Percentiles rank a stretch among this genome's conserved stretches.
Evolutionary conservation across 1,284 basidiomycete genomes (phyloP).

Genomic region (Microbotryum silenes-acaulis): DNA sequence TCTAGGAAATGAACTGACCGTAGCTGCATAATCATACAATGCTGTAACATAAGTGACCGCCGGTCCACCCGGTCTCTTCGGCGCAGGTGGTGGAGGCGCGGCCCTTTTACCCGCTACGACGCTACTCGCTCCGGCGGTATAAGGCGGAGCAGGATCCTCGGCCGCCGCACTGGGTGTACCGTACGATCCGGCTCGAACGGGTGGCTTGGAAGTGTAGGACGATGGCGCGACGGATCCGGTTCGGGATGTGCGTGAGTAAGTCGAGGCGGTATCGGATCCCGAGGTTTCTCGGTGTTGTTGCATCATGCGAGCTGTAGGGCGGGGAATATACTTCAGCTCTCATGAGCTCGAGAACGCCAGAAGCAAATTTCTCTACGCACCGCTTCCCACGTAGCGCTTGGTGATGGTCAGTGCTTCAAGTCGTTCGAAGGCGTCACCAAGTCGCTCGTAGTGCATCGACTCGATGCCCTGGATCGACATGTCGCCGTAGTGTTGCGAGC

Average conservation of each 20-base stretch:
- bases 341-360: conserved; percentile 7
- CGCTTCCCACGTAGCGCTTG: conserved; percentile 72
- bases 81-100: conserved; percentile 77
- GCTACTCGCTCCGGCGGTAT: conserved; percentile 36
- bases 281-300: conserved; percentile 37
- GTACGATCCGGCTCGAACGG: conserved; percentile 47
- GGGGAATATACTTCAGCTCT: conserved; percentile 34
- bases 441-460: conserved; percentile 24
- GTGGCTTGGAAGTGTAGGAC: conserved; percentile 44
- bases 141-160: conserved; percentile 38
- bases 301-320: conserved; percentile 37
- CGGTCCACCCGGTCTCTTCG: conserved; percentile 50
- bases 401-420: conserved; percentile 47
- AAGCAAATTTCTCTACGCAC: conserved; percentile 46
- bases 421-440: conserved; percentile 23
- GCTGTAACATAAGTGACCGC: conserved; percentile 71
- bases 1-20: conserved; percentile 43
- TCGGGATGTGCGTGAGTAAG: conserved; percentile 4
- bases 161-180: conserved; percentile 35
- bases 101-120: conserved; percentile 59
- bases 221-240: conserved; percentile 22
- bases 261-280: conserved; percentile 24
- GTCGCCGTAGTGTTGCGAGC: conserved; percentile 19
- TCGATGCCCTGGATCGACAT: conserved; percentile 19
- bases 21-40: conserved; percentile 88